These are phyloP conservation scores for Hypomontagnella submonticulosa DNA, from an alignment of 495 filamentous ascomycete genomes.

Conservation along the genomic window DNA sequence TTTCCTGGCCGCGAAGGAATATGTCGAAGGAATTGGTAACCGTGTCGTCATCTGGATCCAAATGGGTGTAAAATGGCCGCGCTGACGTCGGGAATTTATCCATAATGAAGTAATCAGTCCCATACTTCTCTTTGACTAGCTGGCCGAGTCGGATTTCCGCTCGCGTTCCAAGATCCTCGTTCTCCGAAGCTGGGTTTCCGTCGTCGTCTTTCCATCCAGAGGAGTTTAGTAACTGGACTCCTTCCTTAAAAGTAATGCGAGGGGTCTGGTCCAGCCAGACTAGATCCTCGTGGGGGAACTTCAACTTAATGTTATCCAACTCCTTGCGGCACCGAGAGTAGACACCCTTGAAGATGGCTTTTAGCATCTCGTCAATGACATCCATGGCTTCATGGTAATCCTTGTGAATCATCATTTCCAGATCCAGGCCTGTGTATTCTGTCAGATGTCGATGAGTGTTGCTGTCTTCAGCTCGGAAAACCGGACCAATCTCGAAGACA, in stretches of 20 bases:
- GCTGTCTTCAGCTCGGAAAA: constrained; percentile 98
- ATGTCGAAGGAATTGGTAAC: constrained; percentile 95
- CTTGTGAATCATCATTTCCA: constrained; percentile 89
- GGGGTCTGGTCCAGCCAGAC: constrained; percentile 85
- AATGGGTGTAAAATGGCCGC: constrained; percentile 95
- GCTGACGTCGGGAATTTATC: constrained; percentile 91
- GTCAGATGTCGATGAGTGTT: constrained; percentile 97
- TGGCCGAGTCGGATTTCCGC: constrained; percentile 89
- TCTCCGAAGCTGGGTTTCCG: constrained; percentile 70
- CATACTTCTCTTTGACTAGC: constrained; percentile 84
- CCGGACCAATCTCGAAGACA: constrained; percentile 92
- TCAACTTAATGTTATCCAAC: constrained; percentile 72
- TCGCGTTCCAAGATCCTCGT: constrained; percentile 84
- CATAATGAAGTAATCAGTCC: constrained; percentile 92
- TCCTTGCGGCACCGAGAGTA: constrained; percentile 74
- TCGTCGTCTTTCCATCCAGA: constrained; percentile 83
- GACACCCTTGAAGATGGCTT: constrained; percentile 84
- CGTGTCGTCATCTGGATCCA: constrained; percentile 75
- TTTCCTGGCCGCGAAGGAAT: constrained; percentile 93
- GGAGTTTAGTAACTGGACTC: constrained; percentile 80
- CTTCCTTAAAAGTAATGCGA: constrained; percentile 82
- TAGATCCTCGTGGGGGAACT: constrained; percentile 69
- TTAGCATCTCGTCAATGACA: constrained; percentile 84
- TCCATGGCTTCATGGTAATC: constrained; percentile 93
- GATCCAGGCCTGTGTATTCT: constrained; percentile 93